These are phyloP conservation scores for Coprinopsis marcescibilis DNA, from an alignment of 768 basidiomycete genomes.

Conservation along the genomic window DNA sequence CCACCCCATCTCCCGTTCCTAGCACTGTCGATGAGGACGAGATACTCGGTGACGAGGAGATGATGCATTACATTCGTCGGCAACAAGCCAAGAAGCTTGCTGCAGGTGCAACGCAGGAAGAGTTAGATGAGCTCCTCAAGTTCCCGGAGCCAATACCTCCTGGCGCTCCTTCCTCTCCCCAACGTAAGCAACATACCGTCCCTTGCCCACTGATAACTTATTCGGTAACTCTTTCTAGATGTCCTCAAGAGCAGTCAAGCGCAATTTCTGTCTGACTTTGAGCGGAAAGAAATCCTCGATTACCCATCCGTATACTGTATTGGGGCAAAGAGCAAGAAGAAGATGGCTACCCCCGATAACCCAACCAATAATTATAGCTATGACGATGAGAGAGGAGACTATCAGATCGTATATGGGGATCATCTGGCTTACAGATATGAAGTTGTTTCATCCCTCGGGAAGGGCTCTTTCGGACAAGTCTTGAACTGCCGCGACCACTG, in stretches of 20 bases:
- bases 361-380: slow-evolving; percentile 88
- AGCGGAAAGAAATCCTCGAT: slow-evolving; percentile 87
- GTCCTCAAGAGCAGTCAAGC: slow-evolving; percentile 61
- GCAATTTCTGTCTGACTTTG: slow-evolving; percentile 78
- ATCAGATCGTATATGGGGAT: slow-evolving; percentile 82
- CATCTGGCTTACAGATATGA: slow-evolving; percentile 98
- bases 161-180: slow-evolving; percentile 54
- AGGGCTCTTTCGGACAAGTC: slow-evolving; percentile 98
- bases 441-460: slow-evolving; percentile 85
- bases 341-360: slow-evolving; percentile 65
- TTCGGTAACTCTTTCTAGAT: slow-evolving; percentile 33
- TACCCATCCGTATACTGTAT: slow-evolving; percentile 79
- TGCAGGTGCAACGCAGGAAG: slow-evolving; percentile 76
- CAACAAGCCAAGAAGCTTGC: slow-evolving; percentile 87
- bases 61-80: slow-evolving; percentile 88
- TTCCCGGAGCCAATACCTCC: slow-evolving; percentile 91
- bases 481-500: slow-evolving; percentile 92
- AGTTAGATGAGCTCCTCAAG: slow-evolving; percentile 80
- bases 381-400: slow-evolving; percentile 98
- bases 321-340: slow-evolving; percentile 79
- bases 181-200: slow-evolving; percentile 46
- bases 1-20: slow-evolving; percentile 80
- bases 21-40: slow-evolving; percentile 82
- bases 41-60: slow-evolving; percentile 89
- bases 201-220: neutral